Evolutionary conservation across 768 basidiomycete genomes (phyloP).

Genomic region (Kondoa malvinella): DNA sequence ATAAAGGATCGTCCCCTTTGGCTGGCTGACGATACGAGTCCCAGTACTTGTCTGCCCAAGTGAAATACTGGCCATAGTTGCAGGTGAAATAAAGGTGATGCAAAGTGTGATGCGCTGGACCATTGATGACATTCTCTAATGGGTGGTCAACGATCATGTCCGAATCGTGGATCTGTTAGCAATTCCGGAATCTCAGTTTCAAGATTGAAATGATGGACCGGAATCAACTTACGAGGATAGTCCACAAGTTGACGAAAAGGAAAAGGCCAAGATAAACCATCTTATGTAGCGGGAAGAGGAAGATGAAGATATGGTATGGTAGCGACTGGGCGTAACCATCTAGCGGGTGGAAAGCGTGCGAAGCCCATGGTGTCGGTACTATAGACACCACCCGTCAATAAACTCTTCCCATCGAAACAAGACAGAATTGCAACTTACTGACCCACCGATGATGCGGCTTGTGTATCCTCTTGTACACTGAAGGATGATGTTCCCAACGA

Average conservation of each 20-base stretch:
- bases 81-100: slow-evolving; percentile 82
- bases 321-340: slow-evolving; percentile 89
- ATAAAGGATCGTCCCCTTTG: slow-evolving; percentile 63
- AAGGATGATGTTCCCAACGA: slow-evolving; percentile 65
- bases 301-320: slow-evolving; percentile 84
- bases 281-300: slow-evolving; percentile 78
- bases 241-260: slow-evolving; percentile 85
- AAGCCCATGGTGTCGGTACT: slow-evolving; percentile 96
- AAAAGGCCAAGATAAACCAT: slow-evolving; percentile 67
- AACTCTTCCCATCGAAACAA: background rate
- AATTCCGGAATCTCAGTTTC: slow-evolving; percentile 28
- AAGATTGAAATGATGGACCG: background rate
- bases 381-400: background rate
- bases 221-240: slow-evolving; percentile 50
- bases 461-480: slow-evolving; percentile 75
- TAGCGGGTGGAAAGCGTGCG: slow-evolving; percentile 90
- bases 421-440: slow-evolving; percentile 42
- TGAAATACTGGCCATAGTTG: slow-evolving; percentile 79
- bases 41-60: slow-evolving; percentile 70
- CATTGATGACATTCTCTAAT: slow-evolving; percentile 80
- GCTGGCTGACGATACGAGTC: slow-evolving; percentile 81
- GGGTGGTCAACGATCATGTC: slow-evolving; percentile 91
- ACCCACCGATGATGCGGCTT: slow-evolving; percentile 99
- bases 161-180: slow-evolving; percentile 69
- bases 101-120: slow-evolving; percentile 69